A percentile compares a stretch with the other conserved stretches of the same genome.
These are phyloP conservation scores for thale cress (Arabidopsis thaliana) DNA, from an alignment of 345 rosid genomes.

Conservation along the genomic window TAIR10.1 NC_003075.7:11455501-11456000, in stretches of 20 bases:
- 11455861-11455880: constrained; percentile 4
- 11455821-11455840: constrained; percentile 82
- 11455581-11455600: constrained; percentile 56
- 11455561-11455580: neutral
- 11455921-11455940: neutral
- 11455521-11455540: constrained; percentile 7
- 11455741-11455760: neutral
- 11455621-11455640: constrained; percentile 69
- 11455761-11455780: constrained; percentile 82
- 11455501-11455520: constrained; percentile 59
- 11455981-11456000: neutral
- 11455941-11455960: constrained; percentile 10
- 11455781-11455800: constrained; percentile 72
- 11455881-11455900: constrained; percentile 15
- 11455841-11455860: constrained; percentile 50
- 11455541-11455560: neutral
- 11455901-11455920: constrained; percentile 7
- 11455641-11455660: constrained; percentile 69
- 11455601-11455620: constrained; percentile 72
- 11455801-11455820: constrained; percentile 70
- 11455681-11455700: neutral
- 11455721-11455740: neutral
- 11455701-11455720: neutral
- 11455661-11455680: constrained; percentile 67
- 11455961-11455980: neutral